Base-by-base conservation (phyloP, 768 basidiomycete species). In the Kwoniella shandongensis region DNA sequence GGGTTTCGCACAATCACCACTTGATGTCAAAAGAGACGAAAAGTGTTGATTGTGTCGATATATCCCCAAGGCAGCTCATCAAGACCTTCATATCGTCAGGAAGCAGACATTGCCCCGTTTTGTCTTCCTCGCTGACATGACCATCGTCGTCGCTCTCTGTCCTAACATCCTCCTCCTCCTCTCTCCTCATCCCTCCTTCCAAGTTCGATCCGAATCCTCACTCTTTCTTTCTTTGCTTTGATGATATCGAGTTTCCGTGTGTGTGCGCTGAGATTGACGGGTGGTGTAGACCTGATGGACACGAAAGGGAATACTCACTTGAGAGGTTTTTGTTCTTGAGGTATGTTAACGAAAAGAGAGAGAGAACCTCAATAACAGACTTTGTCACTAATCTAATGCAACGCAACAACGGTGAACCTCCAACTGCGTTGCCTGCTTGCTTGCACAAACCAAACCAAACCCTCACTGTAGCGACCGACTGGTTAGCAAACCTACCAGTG, bases 81-180 rank as follows among this genome's bases (percentile, higher is more conserved):
- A 52, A 59, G 51, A 38, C 57, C 57, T 46, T 27, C 61, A 52
- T 69, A 52, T 63, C 68, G 63, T 70, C 69, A 70, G 60, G 66
- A 63, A 44, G 36, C 69, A 57, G 69, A 70, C 69, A 70, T 70
- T 70, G 69, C 69, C 69, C 69, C 69, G 62, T 59, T 67, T 48
- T 66, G 44, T 67, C 69, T 67, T 70, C 69, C 69, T 70, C 40
- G 69, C 62, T 63, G 55, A 46, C 13, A 26, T 52, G 49, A 15
- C 23, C 29, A 25, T 23, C 51, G 23, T 50, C 18, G n/a, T 49
- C 45, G 32, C 13, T 11, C 8, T 57, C 44, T 30, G n/a, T 26
- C 20, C 46, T 29, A 45, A 10, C 29, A 23, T 36, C 32, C 25
- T 26, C 36, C 20, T 44, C 25, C 15, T 25, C 25, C 25, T 13